Base-by-base conservation (phyloP, 2,329 filamentous ascomycete genomes). In the Aspergillus alliaceus region DNA sequence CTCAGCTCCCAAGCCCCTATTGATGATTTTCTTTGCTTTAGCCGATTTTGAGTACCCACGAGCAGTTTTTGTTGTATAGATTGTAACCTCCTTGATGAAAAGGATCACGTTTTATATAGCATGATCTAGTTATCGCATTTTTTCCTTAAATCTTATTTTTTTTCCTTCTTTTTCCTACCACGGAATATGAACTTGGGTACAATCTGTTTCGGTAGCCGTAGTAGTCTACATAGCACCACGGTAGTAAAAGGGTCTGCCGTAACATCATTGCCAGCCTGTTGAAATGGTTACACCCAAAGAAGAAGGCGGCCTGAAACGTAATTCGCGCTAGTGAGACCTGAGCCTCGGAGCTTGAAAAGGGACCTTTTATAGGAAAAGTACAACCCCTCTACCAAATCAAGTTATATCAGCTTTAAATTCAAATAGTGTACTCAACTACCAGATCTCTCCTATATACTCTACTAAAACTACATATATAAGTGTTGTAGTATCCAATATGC, bases 1-100 rank as follows among this genome's bases (percentile, higher is more conserved):
- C 58, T 25, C 14, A 71, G 50, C 58, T 27, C 24, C 9, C 7
- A 15, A 48, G 18, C 18, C n/a, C 6, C 11, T 32, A 20, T 48
- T 32, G 44, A 32, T 57, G 37, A 34, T 56, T 29, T n/a, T 25
- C 15, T 57, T 39, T 40, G 25, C 44, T 46, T 29, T 52, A 52
- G 37, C 32, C 34, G 20, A 40, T 40, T 51, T 39, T 20, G 34
- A 42, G 49, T 48, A 48, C 44, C 44, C 44, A 48, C 15, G 5
- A 48, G 44, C 18, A 32, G 40, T 44, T 48, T 31, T 48, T 48
- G 27, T 32, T 48, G 25, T 48, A 48, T 48, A 48, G 44, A 48
- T 44, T 44, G 24, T 29, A 27, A 25, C 40, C 20, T 27, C 15
- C 40, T 44, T 44, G 40, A 27, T 18, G 15, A 44, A 44, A 44